These are phyloP conservation scores for Crucihimalaya himalaica DNA, from an alignment of 345 rosid genomes.

Conservation along the genomic window DNA sequence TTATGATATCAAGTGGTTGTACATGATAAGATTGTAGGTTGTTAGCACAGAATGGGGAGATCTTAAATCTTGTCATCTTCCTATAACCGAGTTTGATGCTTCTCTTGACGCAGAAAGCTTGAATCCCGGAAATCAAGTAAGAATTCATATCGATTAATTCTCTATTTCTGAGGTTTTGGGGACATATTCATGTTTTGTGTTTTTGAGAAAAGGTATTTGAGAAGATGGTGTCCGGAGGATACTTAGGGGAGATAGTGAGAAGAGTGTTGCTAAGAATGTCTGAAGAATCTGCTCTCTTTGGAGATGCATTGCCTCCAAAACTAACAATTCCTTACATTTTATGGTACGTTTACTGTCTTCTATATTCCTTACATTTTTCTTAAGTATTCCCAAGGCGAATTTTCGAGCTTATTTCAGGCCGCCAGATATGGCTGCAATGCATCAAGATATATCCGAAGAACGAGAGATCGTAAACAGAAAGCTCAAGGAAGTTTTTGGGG, in stretches of 20 bases:
- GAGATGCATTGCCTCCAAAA: conserved; percentile 50
- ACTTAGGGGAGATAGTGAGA: conserved; percentile 78
- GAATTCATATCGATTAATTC: not conserved
- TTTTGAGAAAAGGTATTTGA: conserved; percentile 50
- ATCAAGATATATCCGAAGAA: conserved; percentile 65
- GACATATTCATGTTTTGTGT: not conserved
- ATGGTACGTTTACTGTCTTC: conserved; percentile 39
- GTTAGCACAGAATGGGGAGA: conserved; percentile 67
- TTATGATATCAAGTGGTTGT: not conserved
- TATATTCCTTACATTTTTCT: not conserved
- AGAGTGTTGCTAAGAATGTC: conserved; percentile 67
- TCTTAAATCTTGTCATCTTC: conserved; percentile 57
- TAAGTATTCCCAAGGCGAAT: not conserved
- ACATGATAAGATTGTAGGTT: conserved; percentile 42
- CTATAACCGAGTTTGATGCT: conserved; percentile 57
- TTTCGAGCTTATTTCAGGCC: conserved; percentile 36
- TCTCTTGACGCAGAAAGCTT: conserved; percentile 55
- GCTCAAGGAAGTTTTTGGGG: conserved; percentile 58
- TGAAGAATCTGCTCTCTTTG: conserved; percentile 59
- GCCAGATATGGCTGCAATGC: conserved; percentile 74
- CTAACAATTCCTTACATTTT: conserved; percentile 53
- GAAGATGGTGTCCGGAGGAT: conserved; percentile 62
- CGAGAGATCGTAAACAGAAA: conserved; percentile 48
- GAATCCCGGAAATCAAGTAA: conserved; percentile 51
- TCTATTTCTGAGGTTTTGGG: not conserved